phyloP scores from a whole-genome alignment of 1,284 basidiomycete species.

The Irpex lacteus region DNA sequence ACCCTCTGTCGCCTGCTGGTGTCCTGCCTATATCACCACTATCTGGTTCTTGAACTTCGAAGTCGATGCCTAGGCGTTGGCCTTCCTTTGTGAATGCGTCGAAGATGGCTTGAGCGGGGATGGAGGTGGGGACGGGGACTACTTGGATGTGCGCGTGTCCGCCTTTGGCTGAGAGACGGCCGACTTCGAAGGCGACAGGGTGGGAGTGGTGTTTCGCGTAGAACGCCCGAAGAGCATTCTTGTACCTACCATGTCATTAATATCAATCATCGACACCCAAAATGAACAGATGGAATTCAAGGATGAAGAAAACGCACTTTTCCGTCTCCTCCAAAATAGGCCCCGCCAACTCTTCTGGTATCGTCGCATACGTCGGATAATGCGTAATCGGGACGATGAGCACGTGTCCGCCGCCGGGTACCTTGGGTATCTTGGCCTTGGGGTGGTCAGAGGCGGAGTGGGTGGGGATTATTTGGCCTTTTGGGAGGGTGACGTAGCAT shows the following conservation, averaged over 20 bases:
- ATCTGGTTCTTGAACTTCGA: conserved; percentile 47
- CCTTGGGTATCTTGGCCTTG: conserved; percentile 36
- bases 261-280: conserved; percentile 3
- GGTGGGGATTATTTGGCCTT: conserved; percentile 89
- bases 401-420: conserved; percentile 93
- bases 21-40: conserved; percentile 30
- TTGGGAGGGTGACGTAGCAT: conserved; percentile 90
- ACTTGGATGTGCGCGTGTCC: conserved; percentile 92
- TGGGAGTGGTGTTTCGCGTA: conserved; percentile 71
- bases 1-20: conserved; percentile 61
- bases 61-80: conserved; percentile 59
- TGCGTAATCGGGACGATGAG: conserved; percentile 84
- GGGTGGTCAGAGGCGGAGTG: conserved; percentile 45
- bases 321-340: conserved; percentile 82
- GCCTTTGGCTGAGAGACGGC: conserved; percentile 78
- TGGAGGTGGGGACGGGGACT: conserved; percentile 75
- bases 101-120: conserved; percentile 51
- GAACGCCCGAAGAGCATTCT: conserved; percentile 67
- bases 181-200: conserved; percentile 87
- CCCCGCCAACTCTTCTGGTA: conserved; percentile 73
- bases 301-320: conserved; percentile 42
- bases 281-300: no score
- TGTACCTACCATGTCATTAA: conserved; percentile 54
- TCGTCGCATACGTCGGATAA: conserved; percentile 54
- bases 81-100: conserved; percentile 71